These are phyloP conservation scores for Kockovaella imperatae DNA, from an alignment of 768 basidiomycete genomes.

Conservation along the genomic window DNA sequence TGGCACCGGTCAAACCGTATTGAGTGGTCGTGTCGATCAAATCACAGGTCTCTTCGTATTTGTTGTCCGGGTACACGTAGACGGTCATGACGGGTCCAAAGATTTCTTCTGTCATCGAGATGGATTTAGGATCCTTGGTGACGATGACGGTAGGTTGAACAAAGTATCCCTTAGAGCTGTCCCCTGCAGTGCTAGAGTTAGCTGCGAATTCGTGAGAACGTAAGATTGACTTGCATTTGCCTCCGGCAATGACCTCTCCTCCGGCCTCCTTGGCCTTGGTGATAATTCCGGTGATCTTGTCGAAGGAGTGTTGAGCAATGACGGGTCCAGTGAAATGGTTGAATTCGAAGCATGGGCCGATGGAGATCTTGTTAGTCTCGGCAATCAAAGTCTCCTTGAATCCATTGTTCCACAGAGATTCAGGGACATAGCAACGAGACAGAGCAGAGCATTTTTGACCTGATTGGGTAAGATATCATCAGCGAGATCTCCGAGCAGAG, in stretches of 20 bases:
- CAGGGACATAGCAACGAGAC: slow-evolving; percentile 82
- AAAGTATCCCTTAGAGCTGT: slow-evolving; percentile 87
- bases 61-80: slow-evolving; percentile 78
- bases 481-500: neutral
- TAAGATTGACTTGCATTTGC: slow-evolving; percentile 45
- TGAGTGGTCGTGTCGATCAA: slow-evolving; percentile 75
- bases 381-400: slow-evolving; percentile 72
- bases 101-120: slow-evolving; percentile 91
- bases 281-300: slow-evolving; percentile 75
- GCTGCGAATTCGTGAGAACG: neutral
- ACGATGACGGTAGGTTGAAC: slow-evolving; percentile 89
- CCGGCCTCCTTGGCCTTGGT: slow-evolving; percentile 78
- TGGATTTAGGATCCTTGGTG: slow-evolving; percentile 76
- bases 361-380: slow-evolving; percentile 75
- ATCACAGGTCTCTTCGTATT: slow-evolving; percentile 78
- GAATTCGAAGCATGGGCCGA: slow-evolving; percentile 70
- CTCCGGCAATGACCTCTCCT: slow-evolving; percentile 83
- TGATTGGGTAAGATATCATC: slow-evolving; percentile 41
- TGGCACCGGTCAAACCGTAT: slow-evolving; percentile 91
- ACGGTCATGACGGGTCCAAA: slow-evolving; percentile 93
- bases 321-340: slow-evolving; percentile 91
- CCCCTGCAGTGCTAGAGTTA: slow-evolving; percentile 50
- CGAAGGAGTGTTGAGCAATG: slow-evolving; percentile 81
- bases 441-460: slow-evolving; percentile 97
- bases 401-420: slow-evolving; percentile 70